Evolutionary conservation across 2,329 filamentous ascomycete genomes (phyloP), one percentile per base, ranked within the genome.

Genomic region (Apiospora aurea): DNA sequence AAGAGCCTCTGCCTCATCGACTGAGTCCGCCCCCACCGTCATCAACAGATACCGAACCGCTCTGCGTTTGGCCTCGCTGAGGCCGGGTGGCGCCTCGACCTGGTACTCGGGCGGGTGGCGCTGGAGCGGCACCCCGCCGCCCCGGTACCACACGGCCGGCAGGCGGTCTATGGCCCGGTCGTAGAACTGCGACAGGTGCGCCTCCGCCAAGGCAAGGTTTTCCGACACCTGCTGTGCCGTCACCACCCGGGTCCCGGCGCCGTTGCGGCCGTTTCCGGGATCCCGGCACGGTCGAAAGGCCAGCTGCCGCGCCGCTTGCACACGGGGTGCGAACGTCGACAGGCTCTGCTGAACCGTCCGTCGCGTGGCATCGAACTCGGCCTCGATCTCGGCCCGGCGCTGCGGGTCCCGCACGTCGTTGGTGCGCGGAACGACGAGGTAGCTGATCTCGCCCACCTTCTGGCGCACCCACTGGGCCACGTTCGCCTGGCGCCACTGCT

Each of bases 151-250:
- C 10, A 13, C n/a, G 24, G 16, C 49, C 1, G 49, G 49, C 49
- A 26, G 13, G 24, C 13, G n/a, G 5, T 4, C 1, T 2, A 1
- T 6, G 13, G 1, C 3, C 0, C 5, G 0, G 1, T 29, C n/a
- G 24, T 6, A 26, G 24, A 53, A 53, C 13, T 4, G 13, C 24
- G 5, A 2, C 11, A 13, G 10, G 49, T 29, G 26, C 24, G 2
- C 1, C 49, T 53, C 49, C 11, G 24, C 24, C 49, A 53, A 4
- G n/a, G 11, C 49, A 10, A 53, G n/a, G 24, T 4, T 24, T 3
- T 3, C 11, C 11, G 10, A 4, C 24, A 26, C n/a, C 4, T 29
- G 5, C 24, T 16, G 11, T 5, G 49, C 11, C 11, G 10, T 29
- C 49, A 53, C 3, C 49, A 53, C 1, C 24, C 8, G 7, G 24